Evolutionary conservation across 768 basidiomycete genomes (phyloP).

Genomic region (Amanita pseudoporphyria): DNA sequence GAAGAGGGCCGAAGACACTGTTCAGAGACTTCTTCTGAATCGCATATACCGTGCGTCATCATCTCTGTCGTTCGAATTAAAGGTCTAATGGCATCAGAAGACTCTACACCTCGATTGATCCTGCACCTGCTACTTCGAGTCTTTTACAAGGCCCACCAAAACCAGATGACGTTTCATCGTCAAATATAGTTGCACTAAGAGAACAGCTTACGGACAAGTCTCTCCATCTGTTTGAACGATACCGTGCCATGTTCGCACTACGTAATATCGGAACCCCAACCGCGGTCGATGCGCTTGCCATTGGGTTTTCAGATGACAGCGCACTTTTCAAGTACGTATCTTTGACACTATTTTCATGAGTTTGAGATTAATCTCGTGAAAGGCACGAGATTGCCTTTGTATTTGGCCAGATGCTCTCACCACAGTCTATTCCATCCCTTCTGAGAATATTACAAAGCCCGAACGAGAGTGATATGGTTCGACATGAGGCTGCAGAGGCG

Average conservation of each 20-base stretch:
- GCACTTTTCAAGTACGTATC: constrained; percentile 82
- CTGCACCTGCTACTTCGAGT: constrained; percentile 70
- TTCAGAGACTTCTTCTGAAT: constrained; percentile 19
- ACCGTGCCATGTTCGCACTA: constrained; percentile 97
- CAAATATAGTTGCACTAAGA: constrained; percentile 45
- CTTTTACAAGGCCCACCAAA: constrained; percentile 47
- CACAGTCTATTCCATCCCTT: constrained; percentile 81
- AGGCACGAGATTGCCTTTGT: constrained; percentile 99
- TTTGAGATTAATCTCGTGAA: neutral
- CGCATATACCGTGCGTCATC: constrained; percentile 27
- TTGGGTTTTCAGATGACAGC: constrained; percentile 82
- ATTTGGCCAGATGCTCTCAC: constrained; percentile 89
- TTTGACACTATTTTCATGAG: neutral
- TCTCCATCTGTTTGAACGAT: constrained; percentile 81
- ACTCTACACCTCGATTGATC: constrained; percentile 77
- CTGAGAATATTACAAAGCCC: constrained; percentile 64
- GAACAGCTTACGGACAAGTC: constrained; percentile 52
- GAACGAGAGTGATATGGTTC: constrained; percentile 89
- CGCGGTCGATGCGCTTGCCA: constrained; percentile 86
- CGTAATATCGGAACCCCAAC: constrained; percentile 82
- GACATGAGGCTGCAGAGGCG: constrained; percentile 98
- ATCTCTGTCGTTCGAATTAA: neutral
- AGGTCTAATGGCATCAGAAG: constrained; percentile 24
- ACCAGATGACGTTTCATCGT: constrained; percentile 37
- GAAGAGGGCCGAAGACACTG: constrained; percentile 52